Percentiles rank a stretch among this genome's conserved stretches.
Conservation (phyloP, 208 protist species). For the Crithidia bombi region DNA sequence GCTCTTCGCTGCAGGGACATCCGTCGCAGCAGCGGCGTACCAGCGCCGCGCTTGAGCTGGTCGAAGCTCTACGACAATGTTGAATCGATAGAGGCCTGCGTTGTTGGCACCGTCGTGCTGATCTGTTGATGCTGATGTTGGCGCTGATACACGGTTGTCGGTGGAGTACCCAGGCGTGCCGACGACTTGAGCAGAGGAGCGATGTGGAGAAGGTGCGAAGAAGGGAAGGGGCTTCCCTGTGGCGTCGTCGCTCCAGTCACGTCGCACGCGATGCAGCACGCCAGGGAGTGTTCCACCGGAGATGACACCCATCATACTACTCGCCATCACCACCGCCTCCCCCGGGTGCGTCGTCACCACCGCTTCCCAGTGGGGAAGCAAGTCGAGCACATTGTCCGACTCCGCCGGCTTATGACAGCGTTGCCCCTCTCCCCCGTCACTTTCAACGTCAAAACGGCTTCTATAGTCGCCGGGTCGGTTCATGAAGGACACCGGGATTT, state of each 20-base stretch:
- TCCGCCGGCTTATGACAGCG: too few species aligned
- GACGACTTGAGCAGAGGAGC: neutral
- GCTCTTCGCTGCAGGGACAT: neutral
- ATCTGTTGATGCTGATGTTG: neutral
- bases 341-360: constrained; percentile 1
- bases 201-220: neutral
- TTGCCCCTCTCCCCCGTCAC: too few species aligned
- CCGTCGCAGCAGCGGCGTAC: constrained; percentile 24
- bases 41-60: constrained; percentile 43
- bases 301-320: constrained; percentile 53
- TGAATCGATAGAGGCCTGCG: constrained; percentile 42
- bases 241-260: constrained; percentile 40
- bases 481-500: constrained; percentile 5
- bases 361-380: constrained; percentile 34
- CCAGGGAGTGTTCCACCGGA: constrained; percentile 38
- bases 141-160: neutral
- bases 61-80: constrained; percentile 77
- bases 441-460: neutral
- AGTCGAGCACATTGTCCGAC: constrained; percentile 7
- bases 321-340: constrained; percentile 42
- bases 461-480: constrained; percentile 14
- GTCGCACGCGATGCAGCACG: constrained; percentile 68
- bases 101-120: neutral
- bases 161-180: neutral
- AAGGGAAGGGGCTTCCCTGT: neutral